Base-by-base conservation (phyloP, 1,284 basidiomycete species). In the Volvariella surrecta region DNA sequence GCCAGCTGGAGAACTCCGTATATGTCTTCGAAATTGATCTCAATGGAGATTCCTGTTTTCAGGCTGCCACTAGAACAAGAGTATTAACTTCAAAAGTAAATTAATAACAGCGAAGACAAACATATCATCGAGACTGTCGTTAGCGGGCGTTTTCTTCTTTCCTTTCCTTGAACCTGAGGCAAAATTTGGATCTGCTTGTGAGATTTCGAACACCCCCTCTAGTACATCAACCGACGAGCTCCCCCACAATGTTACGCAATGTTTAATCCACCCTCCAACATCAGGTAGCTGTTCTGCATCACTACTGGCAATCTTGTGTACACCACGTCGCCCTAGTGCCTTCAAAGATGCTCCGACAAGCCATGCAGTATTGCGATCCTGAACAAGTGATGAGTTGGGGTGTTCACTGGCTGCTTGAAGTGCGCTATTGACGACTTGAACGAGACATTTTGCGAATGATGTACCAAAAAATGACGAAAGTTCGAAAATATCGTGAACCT, bases 201-300 rank as follows among this genome's bases (percentile, higher is more conserved):
- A 53, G 4, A 87, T 59, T 4, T 59, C 56, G 0, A 73, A 71
- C 7, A 83, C 52, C 3, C 75, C 76, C 34, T 64, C 61, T 22
- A 90, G 52, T 1, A 78, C 75, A 44, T 64, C 60, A 35, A 74
- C 73, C 42, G 80, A 74, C 70, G 68, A 74, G 15, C 34, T 35
- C 3, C 60, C 60, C 84, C 83, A 90, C 30, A 62, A 67, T 32
- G 60, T 53, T 0, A 76, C 49, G 16, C 77, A 63, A 19, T 54
- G 56, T 46, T 50, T 60, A 1, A 64, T 66, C 77, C 79, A 84
- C 4, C 43, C 42, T 40, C 79, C 66, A 1, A 76, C 62, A 9
- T 58, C 46, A n/a, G 50, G 47, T 6, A 56, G 57, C 76, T 76
- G 74, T 48, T 71, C 65, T 35, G 59, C 44, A 8, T 57, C 15